Base-by-base conservation (phyloP, 495 filamentous ascomycete genomes). In the Bombardia bombarda region DNA sequence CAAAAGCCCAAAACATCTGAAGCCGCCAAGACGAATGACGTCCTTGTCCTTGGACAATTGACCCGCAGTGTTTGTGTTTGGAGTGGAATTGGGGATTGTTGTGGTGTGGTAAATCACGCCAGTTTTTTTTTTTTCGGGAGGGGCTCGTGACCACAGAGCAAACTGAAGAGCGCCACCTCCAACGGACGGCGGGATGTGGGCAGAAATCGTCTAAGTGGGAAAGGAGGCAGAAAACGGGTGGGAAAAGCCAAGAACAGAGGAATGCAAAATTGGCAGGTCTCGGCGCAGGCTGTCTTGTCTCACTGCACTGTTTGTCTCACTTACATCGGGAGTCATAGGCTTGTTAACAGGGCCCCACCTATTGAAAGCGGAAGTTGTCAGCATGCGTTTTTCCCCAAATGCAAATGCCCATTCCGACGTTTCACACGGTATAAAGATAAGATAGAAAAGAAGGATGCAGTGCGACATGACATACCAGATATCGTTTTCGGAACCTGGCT, bases 241-340 rank as follows among this genome's bases (percentile, higher is more conserved):
- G 30, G 16, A 7, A 32, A 43, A 36, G 7, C 35, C 12, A 38
- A 24, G 42, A 41, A 39, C 24, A 40, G 19, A 28, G 10, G n/a
- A 34, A 40, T 20, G 23, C 30, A 47, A n/a, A n/a, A n/a, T n/a
- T n/a, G n/a, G n/a, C n/a, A n/a, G n/a, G n/a, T n/a, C n/a, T n/a
- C n/a, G n/a, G n/a, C n/a, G n/a, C n/a, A n/a, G n/a, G n/a, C n/a
- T n/a, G n/a, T n/a, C n/a, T n/a, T n/a, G n/a, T n/a, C n/a, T n/a
- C n/a, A n/a, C n/a, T n/a, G n/a, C n/a, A n/a, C n/a, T 16, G 13
- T 14, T 14, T 18, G n/a, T 37, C 18, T n/a, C 17, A 37, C 34
- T 82, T 80, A 98, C 92, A 70, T 97, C 90, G 53, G 90, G 86
- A 49, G 79, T 82, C 92, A 98, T 98, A 42, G 92, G 86, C 80